Evolutionary conservation across 176 grass and related monocot genomes (phyloP).

Genomic region (Miscanthus lutarioriparius): DNA sequence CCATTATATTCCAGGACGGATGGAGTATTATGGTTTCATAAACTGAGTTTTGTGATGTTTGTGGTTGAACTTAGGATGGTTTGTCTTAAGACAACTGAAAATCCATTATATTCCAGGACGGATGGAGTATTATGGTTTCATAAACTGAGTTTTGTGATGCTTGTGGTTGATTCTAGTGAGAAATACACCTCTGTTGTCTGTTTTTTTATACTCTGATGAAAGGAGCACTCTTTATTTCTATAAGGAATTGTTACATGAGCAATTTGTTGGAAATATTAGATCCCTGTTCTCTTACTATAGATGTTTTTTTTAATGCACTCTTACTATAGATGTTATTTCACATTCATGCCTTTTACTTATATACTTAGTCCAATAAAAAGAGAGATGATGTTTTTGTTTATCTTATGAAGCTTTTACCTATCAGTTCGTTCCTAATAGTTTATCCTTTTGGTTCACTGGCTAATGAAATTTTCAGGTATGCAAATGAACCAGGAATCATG

Average conservation of each 20-base stretch:
- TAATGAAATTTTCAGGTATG: constrained; percentile 63
- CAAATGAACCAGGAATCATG: constrained; percentile 80
- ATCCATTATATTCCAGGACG: background rate
- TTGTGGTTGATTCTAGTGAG: constrained; percentile 2
- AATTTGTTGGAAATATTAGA: constrained; percentile 13
- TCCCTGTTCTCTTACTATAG: background rate
- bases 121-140: background rate
- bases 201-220: constrained; percentile 12
- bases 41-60: constrained; percentile 20
- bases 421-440: constrained; percentile 7
- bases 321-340: background rate
- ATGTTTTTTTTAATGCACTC: background rate
- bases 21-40: background rate
- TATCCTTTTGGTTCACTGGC: constrained; percentile 17
- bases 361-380: background rate
- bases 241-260: background rate
- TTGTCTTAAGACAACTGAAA: background rate
- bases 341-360: background rate
- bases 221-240: background rate
- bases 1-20: background rate
- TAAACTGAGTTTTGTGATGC: constrained; percentile 21
- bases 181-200: background rate
- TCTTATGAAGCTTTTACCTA: constrained; percentile 9
- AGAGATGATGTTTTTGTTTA: background rate
- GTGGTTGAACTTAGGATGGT: background rate